These are phyloP conservation scores for Kalaharituber pfeilii DNA, from an alignment of 2,329 filamentous ascomycete species.

Conservation along the genomic window DNA sequence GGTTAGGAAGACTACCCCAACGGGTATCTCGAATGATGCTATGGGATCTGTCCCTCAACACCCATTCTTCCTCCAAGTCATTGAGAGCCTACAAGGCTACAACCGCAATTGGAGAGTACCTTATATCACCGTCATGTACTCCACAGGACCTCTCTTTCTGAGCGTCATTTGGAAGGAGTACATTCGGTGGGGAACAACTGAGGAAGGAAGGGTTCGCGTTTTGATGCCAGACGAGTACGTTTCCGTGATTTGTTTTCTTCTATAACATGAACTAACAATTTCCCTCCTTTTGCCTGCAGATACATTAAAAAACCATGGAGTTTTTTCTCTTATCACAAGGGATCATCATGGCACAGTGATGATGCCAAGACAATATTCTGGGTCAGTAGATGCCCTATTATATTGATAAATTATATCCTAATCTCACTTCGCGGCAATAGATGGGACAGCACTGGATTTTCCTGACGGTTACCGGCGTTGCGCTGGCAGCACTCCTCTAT, in stretches of 20 bases:
- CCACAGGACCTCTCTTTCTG: conserved; percentile 58
- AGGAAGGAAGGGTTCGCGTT: conserved; percentile 42
- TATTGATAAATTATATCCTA: too few species aligned
- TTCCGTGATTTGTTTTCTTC: not conserved
- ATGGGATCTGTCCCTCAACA: conserved; percentile 58
- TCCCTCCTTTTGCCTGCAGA: not conserved
- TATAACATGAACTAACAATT: too few species aligned
- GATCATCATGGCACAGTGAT: conserved; percentile 32
- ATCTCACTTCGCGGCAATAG: too few species aligned
- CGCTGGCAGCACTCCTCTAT: conserved; percentile 18
- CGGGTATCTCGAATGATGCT: conserved; percentile 64
- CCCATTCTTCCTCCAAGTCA: conserved; percentile 54
- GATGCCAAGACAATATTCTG: conserved; percentile 35
- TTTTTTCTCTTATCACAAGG: conserved; percentile 46
- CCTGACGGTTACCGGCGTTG: conserved; percentile 26
- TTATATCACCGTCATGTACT: conserved; percentile 67
- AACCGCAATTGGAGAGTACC: conserved; percentile 50
- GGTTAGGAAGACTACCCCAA: conserved; percentile 54
- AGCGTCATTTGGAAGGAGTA: conserved; percentile 63
- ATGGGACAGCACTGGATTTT: conserved; percentile 31
- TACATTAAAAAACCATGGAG: conserved; percentile 49
- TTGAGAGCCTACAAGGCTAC: conserved; percentile 49
- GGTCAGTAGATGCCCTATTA: too few species aligned
- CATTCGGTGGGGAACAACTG: conserved; percentile 35
- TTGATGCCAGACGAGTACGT: conserved; percentile 48